phyloP scores from a whole-genome alignment of 306 rosid genomes.

The Gleditsia sinensis region DNA sequence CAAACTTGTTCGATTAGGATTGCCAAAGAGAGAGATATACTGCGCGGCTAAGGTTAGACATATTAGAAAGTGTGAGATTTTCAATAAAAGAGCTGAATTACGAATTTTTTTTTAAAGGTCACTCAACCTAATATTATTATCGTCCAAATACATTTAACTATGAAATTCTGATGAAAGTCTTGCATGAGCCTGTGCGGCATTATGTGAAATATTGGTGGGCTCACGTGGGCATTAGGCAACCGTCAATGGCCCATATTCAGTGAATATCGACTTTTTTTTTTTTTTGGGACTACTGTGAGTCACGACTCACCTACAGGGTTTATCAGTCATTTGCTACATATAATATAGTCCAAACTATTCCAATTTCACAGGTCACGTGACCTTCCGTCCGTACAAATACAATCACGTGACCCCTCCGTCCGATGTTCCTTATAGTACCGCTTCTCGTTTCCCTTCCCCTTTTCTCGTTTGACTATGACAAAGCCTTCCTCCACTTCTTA shows the following conservation, averaged over 20 bases:
- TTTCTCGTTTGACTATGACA: constrained; percentile 28
- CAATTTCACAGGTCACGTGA: constrained; percentile 49
- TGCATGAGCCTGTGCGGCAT: neutral
- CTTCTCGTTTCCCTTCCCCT: neutral
- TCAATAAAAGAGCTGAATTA: no score
- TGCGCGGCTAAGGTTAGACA: no score
- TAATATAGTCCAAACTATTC: neutral
- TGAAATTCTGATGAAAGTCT: no score
- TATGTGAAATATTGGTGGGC: neutral
- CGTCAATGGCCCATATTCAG: neutral
- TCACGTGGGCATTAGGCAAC: neutral
- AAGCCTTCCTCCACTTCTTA: neutral
- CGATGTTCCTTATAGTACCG: neutral
- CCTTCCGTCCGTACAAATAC: constrained; percentile 8
- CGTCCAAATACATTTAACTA: no score
- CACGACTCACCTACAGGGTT: no score
- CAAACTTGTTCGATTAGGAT: no score
- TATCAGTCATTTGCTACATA: neutral
- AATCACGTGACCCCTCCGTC: constrained; percentile 38
- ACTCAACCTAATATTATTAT: no score
- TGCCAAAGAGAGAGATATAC: no score
- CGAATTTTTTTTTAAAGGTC: no score
- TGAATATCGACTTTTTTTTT: no score
- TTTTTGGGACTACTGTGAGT: no score
- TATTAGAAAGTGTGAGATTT: no score